phyloP scores from a whole-genome alignment of 1,284 basidiomycete genomes.

The Heterobasidion occidentale region DNA sequence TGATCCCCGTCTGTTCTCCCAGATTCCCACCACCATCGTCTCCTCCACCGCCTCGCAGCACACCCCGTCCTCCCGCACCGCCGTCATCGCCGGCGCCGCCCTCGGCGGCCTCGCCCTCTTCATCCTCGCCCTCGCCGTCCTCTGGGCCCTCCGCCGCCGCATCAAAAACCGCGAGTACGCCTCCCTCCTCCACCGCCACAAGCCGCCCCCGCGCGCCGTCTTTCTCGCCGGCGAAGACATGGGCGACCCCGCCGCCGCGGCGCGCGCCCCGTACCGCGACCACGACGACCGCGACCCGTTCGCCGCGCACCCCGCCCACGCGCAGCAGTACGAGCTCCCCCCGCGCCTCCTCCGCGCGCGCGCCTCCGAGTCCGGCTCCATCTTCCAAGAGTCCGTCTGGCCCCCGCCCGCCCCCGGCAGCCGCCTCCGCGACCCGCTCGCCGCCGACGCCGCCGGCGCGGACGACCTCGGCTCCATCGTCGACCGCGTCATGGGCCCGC shows the following conservation, averaged over 20 bases:
- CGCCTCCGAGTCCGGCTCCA: constrained; percentile 35
- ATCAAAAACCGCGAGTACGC: constrained; percentile 27
- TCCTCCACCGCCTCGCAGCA: constrained; percentile 14
- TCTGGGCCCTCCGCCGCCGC: constrained; percentile 34
- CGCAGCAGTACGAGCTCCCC: constrained; percentile 5
- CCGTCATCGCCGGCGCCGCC: constrained; percentile 38
- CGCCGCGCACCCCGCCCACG: not conserved
- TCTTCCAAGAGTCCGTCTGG: constrained; percentile 45
- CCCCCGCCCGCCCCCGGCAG: constrained; percentile 33
- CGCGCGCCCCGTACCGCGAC: constrained; percentile 13
- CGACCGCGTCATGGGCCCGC: constrained; percentile 48
- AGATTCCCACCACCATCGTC: constrained; percentile 20
- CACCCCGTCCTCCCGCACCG: constrained; percentile 16
- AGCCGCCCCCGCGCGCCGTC: constrained; percentile 27
- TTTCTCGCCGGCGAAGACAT: constrained; percentile 40
- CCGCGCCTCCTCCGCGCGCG: constrained; percentile 33
- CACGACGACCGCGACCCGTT: constrained; percentile 6
- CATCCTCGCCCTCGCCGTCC: constrained; percentile 27
- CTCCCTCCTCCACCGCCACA: constrained; percentile 28
- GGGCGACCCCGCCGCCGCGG: constrained; percentile 28
- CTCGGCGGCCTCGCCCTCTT: constrained; percentile 35
- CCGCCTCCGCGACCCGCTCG: constrained; percentile 36
- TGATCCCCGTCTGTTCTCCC: not conserved
- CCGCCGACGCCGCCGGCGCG: constrained; percentile 19
- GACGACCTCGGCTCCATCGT: constrained; percentile 37